Percentiles rank a stretch among this genome's conserved stretches.
These are phyloP conservation scores for Lasiodiplodia gonubiensis DNA, from an alignment of 2,329 filamentous ascomycete genomes.

Conservation along the genomic window DNA sequence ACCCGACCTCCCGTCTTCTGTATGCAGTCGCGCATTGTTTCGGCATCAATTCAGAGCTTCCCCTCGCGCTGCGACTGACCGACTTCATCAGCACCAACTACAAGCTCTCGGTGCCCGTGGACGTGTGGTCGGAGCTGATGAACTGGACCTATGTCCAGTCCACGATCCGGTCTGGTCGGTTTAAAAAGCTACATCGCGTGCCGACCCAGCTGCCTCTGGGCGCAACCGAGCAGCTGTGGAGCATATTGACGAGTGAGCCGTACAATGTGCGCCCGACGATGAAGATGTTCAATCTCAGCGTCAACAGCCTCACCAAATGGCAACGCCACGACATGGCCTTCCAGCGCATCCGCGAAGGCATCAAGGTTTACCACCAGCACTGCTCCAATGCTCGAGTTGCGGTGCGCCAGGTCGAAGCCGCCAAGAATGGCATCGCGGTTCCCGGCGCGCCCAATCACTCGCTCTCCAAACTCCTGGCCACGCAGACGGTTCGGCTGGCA, in stretches of 20 bases:
- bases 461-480: neutral
- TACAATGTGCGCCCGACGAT: slow-evolving; percentile 64
- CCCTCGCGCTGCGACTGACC: slow-evolving; percentile 63
- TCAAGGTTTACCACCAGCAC: neutral
- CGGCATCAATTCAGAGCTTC: slow-evolving; percentile 68
- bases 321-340: slow-evolving; percentile 5
- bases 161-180: slow-evolving; percentile 31
- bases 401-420: neutral
- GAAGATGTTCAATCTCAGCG: slow-evolving; percentile 56
- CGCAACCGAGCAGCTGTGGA: slow-evolving; percentile 62
- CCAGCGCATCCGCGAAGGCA: slow-evolving; percentile 3
- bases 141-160: slow-evolving; percentile 69
- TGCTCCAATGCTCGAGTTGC: neutral
- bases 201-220: slow-evolving; percentile 46
- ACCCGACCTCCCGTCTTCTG: slow-evolving; percentile 65
- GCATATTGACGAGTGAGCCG: slow-evolving; percentile 64
- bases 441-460: neutral
- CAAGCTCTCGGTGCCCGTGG: slow-evolving; percentile 60
- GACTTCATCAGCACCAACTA: slow-evolving; percentile 68
- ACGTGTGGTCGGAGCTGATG: slow-evolving; percentile 71
- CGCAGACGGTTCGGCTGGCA: neutral
- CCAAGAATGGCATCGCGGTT: neutral
- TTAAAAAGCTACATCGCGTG: slow-evolving; percentile 41
- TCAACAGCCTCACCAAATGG: slow-evolving; percentile 29
- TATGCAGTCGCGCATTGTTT: slow-evolving; percentile 71